phyloP scores from a whole-genome alignment of 2,329 filamentous ascomycete species.

The Bipolaris sorokiniana region DNA sequence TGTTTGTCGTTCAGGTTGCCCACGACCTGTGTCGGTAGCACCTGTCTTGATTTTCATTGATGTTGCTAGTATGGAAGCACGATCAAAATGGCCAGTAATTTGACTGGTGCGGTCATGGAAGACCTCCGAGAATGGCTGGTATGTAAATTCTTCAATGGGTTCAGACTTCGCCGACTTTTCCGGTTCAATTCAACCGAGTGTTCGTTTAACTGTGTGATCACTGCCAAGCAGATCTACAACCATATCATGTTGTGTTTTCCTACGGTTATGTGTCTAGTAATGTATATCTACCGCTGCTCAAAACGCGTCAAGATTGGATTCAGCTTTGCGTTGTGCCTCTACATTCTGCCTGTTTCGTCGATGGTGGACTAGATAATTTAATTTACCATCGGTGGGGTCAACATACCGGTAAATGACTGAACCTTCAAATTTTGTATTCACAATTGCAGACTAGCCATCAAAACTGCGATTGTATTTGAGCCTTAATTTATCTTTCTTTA shows the following conservation, averaged over 20 bases:
- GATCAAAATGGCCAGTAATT: constrained; percentile 18
- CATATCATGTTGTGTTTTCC: constrained; percentile 9
- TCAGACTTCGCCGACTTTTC: background rate
- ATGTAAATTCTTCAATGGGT: background rate
- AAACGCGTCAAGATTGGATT: constrained; percentile 56
- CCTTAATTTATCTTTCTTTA: too few species aligned
- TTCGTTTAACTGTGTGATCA: constrained; percentile 53
- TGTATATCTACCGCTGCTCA: constrained; percentile 49
- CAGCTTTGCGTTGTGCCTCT: constrained; percentile 48
- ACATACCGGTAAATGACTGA: too few species aligned
- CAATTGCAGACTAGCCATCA: too few species aligned
- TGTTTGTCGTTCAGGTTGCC: background rate
- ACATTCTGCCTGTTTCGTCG: constrained; percentile 52
- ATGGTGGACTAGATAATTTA: constrained; percentile 56
- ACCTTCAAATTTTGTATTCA: too few species aligned
- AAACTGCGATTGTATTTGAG: too few species aligned
- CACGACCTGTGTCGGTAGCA: too few species aligned
- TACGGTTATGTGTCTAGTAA: background rate
- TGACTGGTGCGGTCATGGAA: constrained; percentile 17
- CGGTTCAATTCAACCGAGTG: constrained; percentile 55
- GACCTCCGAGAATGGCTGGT: constrained; percentile 1
- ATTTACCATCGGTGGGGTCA: background rate
- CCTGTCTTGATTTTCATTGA: background rate
- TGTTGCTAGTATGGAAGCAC: background rate
- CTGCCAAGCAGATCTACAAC: constrained; percentile 28